Percentiles rank a stretch among this genome's conserved stretches.
phyloP scores from a whole-genome alignment of 129 eudicot genomes.

The Flaveria trinervia region DNA sequence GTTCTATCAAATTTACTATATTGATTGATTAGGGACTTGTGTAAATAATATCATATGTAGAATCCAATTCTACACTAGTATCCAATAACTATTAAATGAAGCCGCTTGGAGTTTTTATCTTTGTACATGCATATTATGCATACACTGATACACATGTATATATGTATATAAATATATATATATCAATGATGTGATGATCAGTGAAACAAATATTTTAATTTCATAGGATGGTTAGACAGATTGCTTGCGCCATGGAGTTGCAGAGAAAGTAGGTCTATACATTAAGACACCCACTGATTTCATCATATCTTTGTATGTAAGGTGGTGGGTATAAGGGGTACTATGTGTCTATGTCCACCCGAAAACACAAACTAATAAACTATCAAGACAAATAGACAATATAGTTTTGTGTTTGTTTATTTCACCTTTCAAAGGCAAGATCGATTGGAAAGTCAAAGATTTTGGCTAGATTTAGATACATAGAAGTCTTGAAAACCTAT shows the following conservation, averaged over 20 bases:
- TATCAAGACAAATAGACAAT: neutral
- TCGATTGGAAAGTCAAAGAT: neutral
- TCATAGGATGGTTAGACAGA: neutral
- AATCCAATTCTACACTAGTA: too few species aligned
- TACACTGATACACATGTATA: too few species aligned
- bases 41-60: too few species aligned
- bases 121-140: too few species aligned
- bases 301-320: neutral
- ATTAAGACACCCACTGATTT: neutral
- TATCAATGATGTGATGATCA: neutral
- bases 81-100: too few species aligned
- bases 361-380: neutral
- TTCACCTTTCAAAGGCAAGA: neutral
- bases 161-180: neutral
- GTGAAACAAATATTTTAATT: neutral
- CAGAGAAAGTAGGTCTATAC: neutral
- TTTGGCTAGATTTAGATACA: neutral
- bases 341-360: neutral
- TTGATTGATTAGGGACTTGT: too few species aligned
- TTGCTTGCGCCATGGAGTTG: neutral
- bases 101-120: too few species aligned
- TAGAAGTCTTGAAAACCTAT: neutral
- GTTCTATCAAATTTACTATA: too few species aligned
- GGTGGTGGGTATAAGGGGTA: too few species aligned
- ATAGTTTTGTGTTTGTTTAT: too few species aligned